Evolutionary conservation across 2,329 filamentous ascomycete species (phyloP), one percentile per base, ranked within the genome.

Genomic region (Alternaria triticina): DNA sequence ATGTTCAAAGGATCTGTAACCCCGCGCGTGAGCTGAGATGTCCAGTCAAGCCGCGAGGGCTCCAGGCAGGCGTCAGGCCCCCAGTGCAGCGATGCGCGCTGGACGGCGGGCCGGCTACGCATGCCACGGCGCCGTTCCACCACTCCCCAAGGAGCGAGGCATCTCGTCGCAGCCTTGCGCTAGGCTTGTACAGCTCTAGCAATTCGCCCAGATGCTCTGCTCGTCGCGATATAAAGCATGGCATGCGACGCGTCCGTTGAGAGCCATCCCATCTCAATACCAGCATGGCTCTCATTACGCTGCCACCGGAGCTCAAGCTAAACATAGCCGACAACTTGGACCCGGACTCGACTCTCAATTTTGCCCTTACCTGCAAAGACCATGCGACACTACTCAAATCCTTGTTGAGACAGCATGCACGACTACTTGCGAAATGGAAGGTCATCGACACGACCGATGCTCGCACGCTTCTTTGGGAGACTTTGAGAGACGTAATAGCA

Each of bases 231-330:
- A 50, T 20, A 50, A 28, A 50, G 47, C 4, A 7, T 17, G 10
- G 47, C 7, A 12, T 17, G 10, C 25, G 12, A 10, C 25, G n/a
- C 5, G 47, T 22, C n/a, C 25, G 13, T 54, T 30, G 17, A 23
- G 10, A 54, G 50, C 11, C 17, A 23, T 23, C 33, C 9, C 20
- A 33, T 36, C 12, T 12, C 13, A 6, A 54, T 20, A 46, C 15
- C 15, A 17, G 28, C 15, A 71, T 71, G 67, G 27, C 62, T 22
- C 36, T 69, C 15, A 45, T n/a, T 10, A 30, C 27, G 3, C 36
- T 72, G 11, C 63, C 68, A 12, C 43, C 62, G 7, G 68, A 68
- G 36, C 56, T 72, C 13, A 65, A 59, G 22, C 52, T 70, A 43
- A 23, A 56, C 6, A 59, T 70, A 11, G 55, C 58, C 8, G 63